A percentile compares a stretch with the other conserved stretches of the same genome.
phyloP scores from a whole-genome alignment of 225 moss, liverwort and hornwort species.

The Neckera pumila region DNA sequence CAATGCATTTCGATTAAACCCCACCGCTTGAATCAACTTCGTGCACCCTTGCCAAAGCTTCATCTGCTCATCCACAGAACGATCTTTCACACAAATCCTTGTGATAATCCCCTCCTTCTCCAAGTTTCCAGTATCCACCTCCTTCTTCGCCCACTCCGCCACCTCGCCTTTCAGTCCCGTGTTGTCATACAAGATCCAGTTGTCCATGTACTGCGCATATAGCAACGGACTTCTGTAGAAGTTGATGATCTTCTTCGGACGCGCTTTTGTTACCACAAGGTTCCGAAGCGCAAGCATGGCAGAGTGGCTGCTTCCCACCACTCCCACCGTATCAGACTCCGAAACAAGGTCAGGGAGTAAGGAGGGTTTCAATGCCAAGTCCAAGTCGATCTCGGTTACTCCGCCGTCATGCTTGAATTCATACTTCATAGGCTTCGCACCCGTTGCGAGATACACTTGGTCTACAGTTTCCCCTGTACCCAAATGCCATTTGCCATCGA shows the following conservation, averaged over 20 bases:
- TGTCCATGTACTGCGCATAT: conserved; percentile 39
- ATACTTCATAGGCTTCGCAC: conserved; percentile 11
- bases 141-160: conserved; percentile 42
- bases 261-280: conserved; percentile 13
- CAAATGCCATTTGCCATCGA: conserved; percentile 21
- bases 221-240: conserved; percentile 44
- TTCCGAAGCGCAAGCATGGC: conserved; percentile 52
- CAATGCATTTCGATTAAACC: conserved; percentile 27
- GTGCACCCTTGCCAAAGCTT: conserved; percentile 31
- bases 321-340: conserved; percentile 24
- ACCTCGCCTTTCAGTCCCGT: conserved; percentile 55
- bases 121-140: conserved; percentile 23
- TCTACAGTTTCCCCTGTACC: conserved; percentile 15
- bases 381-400: conserved; percentile 13
- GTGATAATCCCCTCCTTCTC: conserved; percentile 2
- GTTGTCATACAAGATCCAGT: conserved; percentile 51
- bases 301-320: conserved; percentile 54
- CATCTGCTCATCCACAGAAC: conserved; percentile 21
- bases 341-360: background rate
- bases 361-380: conserved; percentile 24
- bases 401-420: background rate
- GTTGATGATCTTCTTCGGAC: conserved; percentile 32
- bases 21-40: conserved; percentile 51
- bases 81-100: conserved; percentile 17
- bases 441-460: conserved; percentile 34